phyloP scores from a whole-genome alignment of 768 basidiomycete genomes.

The Hemileccinum rubropunctum region DNA sequence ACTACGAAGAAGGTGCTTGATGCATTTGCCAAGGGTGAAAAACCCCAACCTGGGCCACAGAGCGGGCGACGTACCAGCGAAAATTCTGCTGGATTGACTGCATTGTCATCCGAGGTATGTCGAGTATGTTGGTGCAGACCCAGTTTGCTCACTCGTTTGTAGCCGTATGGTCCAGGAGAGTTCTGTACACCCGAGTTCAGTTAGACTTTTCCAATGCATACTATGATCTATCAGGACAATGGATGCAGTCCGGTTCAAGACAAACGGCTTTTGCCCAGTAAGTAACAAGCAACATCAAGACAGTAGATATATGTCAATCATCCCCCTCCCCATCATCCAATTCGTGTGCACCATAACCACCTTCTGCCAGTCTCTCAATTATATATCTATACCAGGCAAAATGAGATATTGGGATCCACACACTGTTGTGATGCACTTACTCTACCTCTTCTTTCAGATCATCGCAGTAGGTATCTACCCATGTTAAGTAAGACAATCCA shows the following conservation, averaged over 20 bases:
- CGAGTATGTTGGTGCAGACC: background rate
- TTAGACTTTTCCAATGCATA: constrained; percentile 37
- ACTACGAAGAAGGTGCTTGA: constrained; percentile 79
- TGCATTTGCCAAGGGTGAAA: constrained; percentile 75
- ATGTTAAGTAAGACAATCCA: background rate
- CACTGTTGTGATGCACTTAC: constrained; percentile 42
- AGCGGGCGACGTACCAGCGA: constrained; percentile 84
- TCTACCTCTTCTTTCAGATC: constrained; percentile 84
- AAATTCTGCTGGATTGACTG: constrained; percentile 88
- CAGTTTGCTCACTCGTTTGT: constrained; percentile 8
- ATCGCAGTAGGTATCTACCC: constrained; percentile 74
- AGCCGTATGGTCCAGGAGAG: constrained; percentile 96
- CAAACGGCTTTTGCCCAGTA: background rate
- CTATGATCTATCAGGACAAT: background rate
- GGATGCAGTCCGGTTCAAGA: background rate
- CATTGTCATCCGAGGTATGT: constrained; percentile 69
- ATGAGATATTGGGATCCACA: constrained; percentile 4
- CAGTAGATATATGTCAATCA: constrained; percentile 45
- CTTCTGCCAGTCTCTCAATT: constrained; percentile 67
- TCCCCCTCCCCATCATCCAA: constrained; percentile 82
- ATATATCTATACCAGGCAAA: constrained; percentile 49
- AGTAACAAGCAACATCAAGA: background rate
- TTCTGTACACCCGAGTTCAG: constrained; percentile 83
- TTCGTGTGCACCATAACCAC: constrained; percentile 68
- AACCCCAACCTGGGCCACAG: constrained; percentile 93